Evolutionary conservation across 2,329 filamentous ascomycete species (phyloP).

Genomic region (Diaporthe citrichinensis): DNA sequence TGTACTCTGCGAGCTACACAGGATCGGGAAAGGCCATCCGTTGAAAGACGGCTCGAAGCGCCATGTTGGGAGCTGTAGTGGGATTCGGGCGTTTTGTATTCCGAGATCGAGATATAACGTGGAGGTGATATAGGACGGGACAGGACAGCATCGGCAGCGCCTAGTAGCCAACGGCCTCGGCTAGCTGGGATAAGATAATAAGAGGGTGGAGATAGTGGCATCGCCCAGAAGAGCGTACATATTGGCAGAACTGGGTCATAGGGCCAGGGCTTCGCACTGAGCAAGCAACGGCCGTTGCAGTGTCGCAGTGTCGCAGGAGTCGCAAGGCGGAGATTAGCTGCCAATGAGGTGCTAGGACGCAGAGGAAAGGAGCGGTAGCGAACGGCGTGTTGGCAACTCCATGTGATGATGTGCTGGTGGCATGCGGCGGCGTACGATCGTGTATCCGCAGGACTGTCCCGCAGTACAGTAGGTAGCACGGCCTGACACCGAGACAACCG

Average conservation of each 20-base stretch:
- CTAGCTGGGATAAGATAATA: neutral
- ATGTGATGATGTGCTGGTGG: neutral
- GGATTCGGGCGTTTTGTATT: conserved; percentile 24
- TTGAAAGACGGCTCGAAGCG: conserved; percentile 18
- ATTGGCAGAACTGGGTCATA: neutral
- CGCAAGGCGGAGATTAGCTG: conserved; percentile 8
- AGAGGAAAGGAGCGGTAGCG: conserved; percentile 5
- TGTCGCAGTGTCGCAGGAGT: conserved; percentile 20
- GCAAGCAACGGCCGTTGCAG: conserved; percentile 11
- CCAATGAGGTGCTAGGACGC: conserved; percentile 25
- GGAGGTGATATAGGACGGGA: conserved; percentile 13
- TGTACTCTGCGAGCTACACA: neutral
- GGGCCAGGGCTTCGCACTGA: conserved; percentile 18
- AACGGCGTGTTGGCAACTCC: conserved; percentile 1
- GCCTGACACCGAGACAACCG: neutral
- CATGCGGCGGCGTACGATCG: neutral
- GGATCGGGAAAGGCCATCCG: conserved; percentile 14
- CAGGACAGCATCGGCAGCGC: neutral
- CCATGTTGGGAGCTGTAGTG: conserved; percentile 7
- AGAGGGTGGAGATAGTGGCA: conserved; percentile 11
- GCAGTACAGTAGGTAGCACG: neutral
- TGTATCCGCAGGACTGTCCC: neutral
- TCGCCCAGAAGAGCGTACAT: neutral
- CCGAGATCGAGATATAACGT: conserved; percentile 29
- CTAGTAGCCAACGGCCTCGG: neutral